Evolutionary conservation across 768 basidiomycete species (phyloP).

Genomic region (Tephrocybe sp.): DNA sequence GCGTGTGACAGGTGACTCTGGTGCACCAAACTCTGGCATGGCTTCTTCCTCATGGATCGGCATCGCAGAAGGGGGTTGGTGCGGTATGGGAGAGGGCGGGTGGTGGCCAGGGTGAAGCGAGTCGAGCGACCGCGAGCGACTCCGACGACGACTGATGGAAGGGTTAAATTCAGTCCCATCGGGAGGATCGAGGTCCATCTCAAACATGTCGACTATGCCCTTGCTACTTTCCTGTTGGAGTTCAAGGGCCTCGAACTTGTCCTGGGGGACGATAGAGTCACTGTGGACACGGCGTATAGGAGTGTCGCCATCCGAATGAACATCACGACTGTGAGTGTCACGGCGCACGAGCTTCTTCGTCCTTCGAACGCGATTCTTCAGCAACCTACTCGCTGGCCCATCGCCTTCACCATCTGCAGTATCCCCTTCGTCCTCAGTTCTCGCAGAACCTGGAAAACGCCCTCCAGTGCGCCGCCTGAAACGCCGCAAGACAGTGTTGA

Average conservation of each 20-base stretch:
- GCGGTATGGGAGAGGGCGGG: constrained; percentile 17
- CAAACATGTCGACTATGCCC: constrained; percentile 36
- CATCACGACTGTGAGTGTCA: constrained; percentile 38
- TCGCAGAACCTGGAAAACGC: constrained; percentile 33
- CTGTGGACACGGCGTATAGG: constrained; percentile 66
- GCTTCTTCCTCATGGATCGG: constrained; percentile 24
- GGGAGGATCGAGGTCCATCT: constrained; percentile 38
- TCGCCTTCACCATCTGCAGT: constrained; percentile 40
- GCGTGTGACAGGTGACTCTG: constrained; percentile 59
- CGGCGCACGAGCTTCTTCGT: constrained; percentile 40
- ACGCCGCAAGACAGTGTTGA: constrained; percentile 81
- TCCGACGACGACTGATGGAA: constrained; percentile 41
- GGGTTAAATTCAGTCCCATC: constrained; percentile 25
- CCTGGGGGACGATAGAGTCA: constrained; percentile 44
- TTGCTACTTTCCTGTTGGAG: constrained; percentile 27
- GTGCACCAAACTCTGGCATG: constrained; percentile 33
- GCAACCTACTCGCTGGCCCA: constrained; percentile 18
- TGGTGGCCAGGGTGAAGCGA: constrained; percentile 24
- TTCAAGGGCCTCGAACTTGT: constrained; percentile 34
- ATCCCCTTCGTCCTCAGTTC: constrained; percentile 60
- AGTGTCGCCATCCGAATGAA: constrained; percentile 34
- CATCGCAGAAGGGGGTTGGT: constrained; percentile 24
- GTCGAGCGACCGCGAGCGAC: constrained; percentile 43
- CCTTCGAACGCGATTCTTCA: constrained; percentile 30
- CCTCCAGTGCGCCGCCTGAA: constrained; percentile 56